Conservation (phyloP, 75 land plant genomes). For the Pinus albicaulis region DNA sequence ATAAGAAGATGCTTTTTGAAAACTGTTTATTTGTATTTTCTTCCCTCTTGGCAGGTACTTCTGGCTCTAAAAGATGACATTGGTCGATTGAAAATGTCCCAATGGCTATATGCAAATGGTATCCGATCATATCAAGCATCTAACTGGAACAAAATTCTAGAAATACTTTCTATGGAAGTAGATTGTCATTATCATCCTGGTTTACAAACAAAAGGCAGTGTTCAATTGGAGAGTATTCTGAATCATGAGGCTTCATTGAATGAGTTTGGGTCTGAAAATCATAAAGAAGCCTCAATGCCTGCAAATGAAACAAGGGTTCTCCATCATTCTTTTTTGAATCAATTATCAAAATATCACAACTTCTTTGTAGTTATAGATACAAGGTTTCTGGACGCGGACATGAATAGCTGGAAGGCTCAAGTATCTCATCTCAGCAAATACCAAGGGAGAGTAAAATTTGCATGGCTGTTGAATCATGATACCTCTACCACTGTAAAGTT, state of each 20-base stretch:
- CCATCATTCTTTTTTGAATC: background rate
- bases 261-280: background rate
- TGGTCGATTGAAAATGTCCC: conserved; percentile 35
- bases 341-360: background rate
- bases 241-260: background rate
- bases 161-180: conserved; percentile 27
- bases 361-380: conserved; percentile 33
- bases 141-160: conserved; percentile 60
- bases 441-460: conserved; percentile 34
- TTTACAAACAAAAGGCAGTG: background rate
- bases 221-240: background rate
- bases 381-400: conserved; percentile 36
- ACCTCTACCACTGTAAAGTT: conserved; percentile 45
- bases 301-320: background rate
- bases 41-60: conserved; percentile 48
- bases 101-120: conserved; percentile 52
- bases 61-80: conserved; percentile 56
- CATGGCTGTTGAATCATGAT: conserved; percentile 70
- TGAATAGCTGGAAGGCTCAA: conserved; percentile 44
- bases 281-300: background rate
- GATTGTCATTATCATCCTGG: background rate
- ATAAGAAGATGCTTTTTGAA: background rate
- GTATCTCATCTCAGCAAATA: conserved; percentile 39
- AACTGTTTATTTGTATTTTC: background rate
- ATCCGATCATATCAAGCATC: conserved; percentile 44